A percentile compares a stretch with the other conserved stretches of the same genome.
phyloP scores from a whole-genome alignment of 805 yeast genomes.

The Metschnikowia matae region DNA sequence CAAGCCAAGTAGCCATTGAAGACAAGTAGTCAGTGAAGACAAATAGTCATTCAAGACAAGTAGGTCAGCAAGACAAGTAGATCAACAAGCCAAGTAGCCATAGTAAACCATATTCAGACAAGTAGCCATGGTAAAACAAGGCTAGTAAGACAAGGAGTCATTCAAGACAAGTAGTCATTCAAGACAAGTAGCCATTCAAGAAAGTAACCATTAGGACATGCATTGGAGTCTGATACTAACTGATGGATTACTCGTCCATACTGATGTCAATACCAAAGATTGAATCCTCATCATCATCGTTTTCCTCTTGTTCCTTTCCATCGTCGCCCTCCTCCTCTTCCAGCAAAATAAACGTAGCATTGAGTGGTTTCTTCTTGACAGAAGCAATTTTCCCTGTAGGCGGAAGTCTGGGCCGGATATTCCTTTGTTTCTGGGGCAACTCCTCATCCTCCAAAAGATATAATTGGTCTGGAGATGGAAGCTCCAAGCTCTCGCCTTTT shows the following conservation, averaged over 20 bases:
- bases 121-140: no score
- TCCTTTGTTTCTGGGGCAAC: constrained; percentile 72
- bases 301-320: background rate
- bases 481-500: constrained; percentile 36
- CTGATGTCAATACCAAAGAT: constrained; percentile 4
- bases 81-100: no score
- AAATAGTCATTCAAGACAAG: no score
- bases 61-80: no score
- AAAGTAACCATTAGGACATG: no score
- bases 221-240: no score
- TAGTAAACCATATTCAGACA: no score
- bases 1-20: no score
- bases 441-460: constrained; percentile 73
- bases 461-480: constrained; percentile 39
- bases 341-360: constrained; percentile 29
- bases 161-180: no score
- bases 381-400: constrained; percentile 83
- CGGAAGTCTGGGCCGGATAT: constrained; percentile 74
- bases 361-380: constrained; percentile 52
- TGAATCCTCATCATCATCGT: background rate
- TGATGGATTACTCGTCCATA: background rate
- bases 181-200: no score
- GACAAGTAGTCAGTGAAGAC: no score
- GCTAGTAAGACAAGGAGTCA: no score
- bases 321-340: constrained; percentile 6